Conservation (phyloP, 768 basidiomycete species). For the Termitomyces sp. region DNA sequence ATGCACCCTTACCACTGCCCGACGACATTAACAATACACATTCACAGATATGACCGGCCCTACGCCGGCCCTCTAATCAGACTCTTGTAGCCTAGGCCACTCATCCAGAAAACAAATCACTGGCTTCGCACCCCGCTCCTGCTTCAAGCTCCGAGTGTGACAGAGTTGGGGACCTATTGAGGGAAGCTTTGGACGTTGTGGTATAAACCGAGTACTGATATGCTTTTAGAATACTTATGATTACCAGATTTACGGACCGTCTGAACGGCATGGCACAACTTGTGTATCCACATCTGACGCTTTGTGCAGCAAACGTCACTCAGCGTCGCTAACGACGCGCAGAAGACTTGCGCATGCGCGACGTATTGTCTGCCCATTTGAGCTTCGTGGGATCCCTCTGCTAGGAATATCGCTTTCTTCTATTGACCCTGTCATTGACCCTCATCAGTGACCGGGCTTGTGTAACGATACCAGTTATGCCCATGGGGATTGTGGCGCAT, state of each 20-base stretch:
- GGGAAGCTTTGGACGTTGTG: constrained; percentile 35
- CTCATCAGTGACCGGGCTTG: too few species aligned
- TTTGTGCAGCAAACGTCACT: too few species aligned
- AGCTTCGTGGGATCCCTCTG: constrained; percentile 39
- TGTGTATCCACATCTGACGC: constrained; percentile 37
- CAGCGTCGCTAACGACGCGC: constrained; percentile 38
- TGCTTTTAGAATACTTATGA: constrained; percentile 11
- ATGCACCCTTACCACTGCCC: constrained; percentile 33
- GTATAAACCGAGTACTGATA: constrained; percentile 22
- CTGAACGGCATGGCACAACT: constrained; percentile 39
- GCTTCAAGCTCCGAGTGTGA: not conserved
- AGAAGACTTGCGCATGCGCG: constrained; percentile 38
- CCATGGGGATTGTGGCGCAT: constrained; percentile 49
- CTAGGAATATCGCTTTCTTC: constrained; percentile 10
- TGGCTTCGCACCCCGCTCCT: constrained; percentile 15
- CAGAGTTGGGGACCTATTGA: constrained; percentile 20
- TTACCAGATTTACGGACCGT: too few species aligned
- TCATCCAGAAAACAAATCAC: constrained; percentile 25
- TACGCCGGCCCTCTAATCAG: too few species aligned
- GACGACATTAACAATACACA: constrained; percentile 30
- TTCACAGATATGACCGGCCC: constrained; percentile 49
- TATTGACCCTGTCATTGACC: too few species aligned
- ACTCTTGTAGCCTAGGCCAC: constrained; percentile 35
- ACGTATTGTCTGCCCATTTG: constrained; percentile 37
- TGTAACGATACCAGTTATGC: constrained; percentile 58